These are phyloP conservation scores for Agrocybe praecox DNA, from an alignment of 768 basidiomycete genomes.

Conservation along the genomic window DNA sequence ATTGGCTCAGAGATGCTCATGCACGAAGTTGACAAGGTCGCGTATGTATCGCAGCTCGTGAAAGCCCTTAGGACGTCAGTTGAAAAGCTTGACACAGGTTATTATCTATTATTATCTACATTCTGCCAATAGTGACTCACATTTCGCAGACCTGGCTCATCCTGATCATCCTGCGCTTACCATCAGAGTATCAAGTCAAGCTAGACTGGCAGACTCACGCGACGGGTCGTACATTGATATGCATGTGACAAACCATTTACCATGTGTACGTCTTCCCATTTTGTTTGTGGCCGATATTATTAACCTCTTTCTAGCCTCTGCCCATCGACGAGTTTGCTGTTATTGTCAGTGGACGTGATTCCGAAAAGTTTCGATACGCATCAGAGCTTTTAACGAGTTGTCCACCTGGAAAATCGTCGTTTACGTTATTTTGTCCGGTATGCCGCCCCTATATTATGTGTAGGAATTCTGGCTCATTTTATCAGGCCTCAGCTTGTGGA, in stretches of 20 bases:
- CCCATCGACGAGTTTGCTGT: conserved; percentile 64
- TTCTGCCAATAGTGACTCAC: background rate
- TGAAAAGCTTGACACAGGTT: conserved; percentile 57
- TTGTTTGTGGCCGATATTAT: background rate
- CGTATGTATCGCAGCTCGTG: conserved; percentile 56
- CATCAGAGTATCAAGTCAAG: conserved; percentile 47
- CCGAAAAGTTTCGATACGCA: conserved; percentile 60
- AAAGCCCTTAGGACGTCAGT: conserved; percentile 50
- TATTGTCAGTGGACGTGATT: conserved; percentile 62
- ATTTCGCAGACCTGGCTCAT: conserved; percentile 53
- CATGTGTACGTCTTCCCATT: conserved; percentile 61
- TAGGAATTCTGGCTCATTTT: conserved; percentile 2
- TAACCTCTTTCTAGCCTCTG: conserved; percentile 48
- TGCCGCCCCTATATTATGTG: conserved; percentile 21
- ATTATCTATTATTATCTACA: background rate
- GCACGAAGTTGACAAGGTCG: conserved; percentile 49
- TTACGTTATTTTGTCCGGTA: conserved; percentile 76
- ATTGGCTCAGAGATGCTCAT: conserved; percentile 54
- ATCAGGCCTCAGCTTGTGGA: conserved; percentile 71
- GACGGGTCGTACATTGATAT: conserved; percentile 70
- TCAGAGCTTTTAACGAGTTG: conserved; percentile 42
- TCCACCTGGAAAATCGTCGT: conserved; percentile 55
- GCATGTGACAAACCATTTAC: conserved; percentile 64
- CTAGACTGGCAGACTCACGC: conserved; percentile 53
- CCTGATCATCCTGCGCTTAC: conserved; percentile 72